Percentiles rank a stretch among this genome's conserved stretches.
Evolutionary conservation across 2,329 filamentous ascomycete genomes (phyloP).

Genomic region (Aspergillus pseudoviridinutans): DNA sequence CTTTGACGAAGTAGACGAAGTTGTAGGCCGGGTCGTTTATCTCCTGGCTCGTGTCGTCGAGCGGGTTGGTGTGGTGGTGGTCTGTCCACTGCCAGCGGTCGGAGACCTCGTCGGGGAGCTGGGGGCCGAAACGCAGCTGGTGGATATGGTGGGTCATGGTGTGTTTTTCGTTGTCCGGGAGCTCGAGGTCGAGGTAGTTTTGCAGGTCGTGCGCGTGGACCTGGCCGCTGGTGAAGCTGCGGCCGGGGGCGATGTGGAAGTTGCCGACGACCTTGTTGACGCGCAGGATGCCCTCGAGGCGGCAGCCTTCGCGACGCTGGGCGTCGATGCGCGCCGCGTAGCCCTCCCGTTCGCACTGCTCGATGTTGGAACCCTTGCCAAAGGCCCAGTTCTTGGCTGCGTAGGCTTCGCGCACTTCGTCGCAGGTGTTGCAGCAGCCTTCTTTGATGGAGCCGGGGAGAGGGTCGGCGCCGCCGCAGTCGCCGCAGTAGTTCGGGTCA

Average conservation of each 20-base stretch:
- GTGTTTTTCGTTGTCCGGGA: slow-evolving; percentile 63
- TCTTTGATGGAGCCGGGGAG: slow-evolving; percentile 68
- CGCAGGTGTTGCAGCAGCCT: slow-evolving; percentile 96
- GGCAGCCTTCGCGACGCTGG: slow-evolving; percentile 88
- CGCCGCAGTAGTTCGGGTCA: slow-evolving; percentile 86
- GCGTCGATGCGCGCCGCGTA: slow-evolving; percentile 84
- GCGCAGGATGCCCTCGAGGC: slow-evolving; percentile 83
- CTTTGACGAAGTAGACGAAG: slow-evolving; percentile 99
- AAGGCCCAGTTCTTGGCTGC: slow-evolving; percentile 89
- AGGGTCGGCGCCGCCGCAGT: slow-evolving; percentile 80
- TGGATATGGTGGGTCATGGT: slow-evolving; percentile 89
- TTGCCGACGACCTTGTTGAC: slow-evolving; percentile 99
- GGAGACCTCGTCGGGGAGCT: slow-evolving; percentile 69
- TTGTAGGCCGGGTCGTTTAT: slow-evolving; percentile 84
- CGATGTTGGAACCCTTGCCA: slow-evolving; percentile 83
- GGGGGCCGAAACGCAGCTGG: slow-evolving; percentile 85
- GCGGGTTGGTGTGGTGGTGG: slow-evolving; percentile 79
- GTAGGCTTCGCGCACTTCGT: slow-evolving; percentile 94
- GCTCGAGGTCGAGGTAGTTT: slow-evolving; percentile 74
- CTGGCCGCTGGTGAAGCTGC: slow-evolving; percentile 92
- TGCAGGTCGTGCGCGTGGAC: slow-evolving; percentile 97
- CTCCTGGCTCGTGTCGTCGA: slow-evolving; percentile 73
- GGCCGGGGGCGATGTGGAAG: slow-evolving; percentile 95
- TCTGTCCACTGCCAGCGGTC: slow-evolving; percentile 71
- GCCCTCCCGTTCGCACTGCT: slow-evolving; percentile 93